Percentiles rank a stretch among this genome's conserved stretches.
Evolutionary conservation across 352 stramenopile genomes (phyloP).

Genomic region (Globisporangium polare): DNA sequence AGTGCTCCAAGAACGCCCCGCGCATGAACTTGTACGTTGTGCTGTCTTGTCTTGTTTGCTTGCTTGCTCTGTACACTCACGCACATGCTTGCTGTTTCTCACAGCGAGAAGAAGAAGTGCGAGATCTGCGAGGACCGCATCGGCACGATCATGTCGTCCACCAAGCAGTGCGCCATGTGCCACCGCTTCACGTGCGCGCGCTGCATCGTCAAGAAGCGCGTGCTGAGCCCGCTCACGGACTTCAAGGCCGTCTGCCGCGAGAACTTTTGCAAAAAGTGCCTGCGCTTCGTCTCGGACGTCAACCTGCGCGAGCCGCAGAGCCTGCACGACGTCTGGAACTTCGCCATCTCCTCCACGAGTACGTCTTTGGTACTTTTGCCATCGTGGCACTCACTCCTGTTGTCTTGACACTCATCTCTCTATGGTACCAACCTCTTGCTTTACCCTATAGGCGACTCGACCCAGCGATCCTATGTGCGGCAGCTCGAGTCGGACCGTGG

Average conservation of each 20-base stretch:
- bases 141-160: slow-evolving; percentile 46
- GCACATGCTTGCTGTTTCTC: slow-evolving; percentile 2
- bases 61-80: background rate
- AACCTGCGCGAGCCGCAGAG: slow-evolving; percentile 50
- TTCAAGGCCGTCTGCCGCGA: slow-evolving; percentile 47
- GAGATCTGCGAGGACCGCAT: slow-evolving; percentile 62
- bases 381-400: background rate
- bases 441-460: slow-evolving; percentile 10
- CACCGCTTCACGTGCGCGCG: slow-evolving; percentile 55
- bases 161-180: slow-evolving; percentile 63
- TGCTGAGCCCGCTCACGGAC: slow-evolving; percentile 53
- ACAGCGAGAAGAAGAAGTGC: slow-evolving; percentile 38
- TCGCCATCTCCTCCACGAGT: slow-evolving; percentile 33
- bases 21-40: slow-evolving; percentile 15
- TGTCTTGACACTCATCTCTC: background rate
- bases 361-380: background rate
- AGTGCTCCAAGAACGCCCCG: slow-evolving; percentile 33
- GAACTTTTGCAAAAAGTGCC: slow-evolving; percentile 69
- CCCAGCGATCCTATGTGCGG: slow-evolving; percentile 8
- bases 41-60: slow-evolving; percentile 17
- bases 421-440: background rate
- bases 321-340: slow-evolving; percentile 36
- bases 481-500: slow-evolving; percentile 16
- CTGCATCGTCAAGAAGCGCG: slow-evolving; percentile 58
- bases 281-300: slow-evolving; percentile 56